Base-by-base conservation (phyloP, 306 rosid genomes). In the Quercus variabilis region DNA sequence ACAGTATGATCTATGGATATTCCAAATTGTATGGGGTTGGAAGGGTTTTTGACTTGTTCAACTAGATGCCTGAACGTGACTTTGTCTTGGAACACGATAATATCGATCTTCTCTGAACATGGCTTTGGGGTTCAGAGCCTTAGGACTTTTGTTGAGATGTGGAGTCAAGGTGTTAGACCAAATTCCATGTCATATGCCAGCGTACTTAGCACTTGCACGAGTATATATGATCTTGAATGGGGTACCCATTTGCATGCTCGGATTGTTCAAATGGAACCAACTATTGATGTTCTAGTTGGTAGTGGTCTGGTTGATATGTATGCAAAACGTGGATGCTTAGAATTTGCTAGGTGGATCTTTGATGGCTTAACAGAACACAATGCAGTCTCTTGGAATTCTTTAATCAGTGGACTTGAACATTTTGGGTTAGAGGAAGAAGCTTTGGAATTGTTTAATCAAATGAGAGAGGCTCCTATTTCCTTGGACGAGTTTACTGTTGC, bases 191-290 rank as follows among this genome's bases (percentile, higher is more conserved):
- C 88, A 20, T 90, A 85, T 87, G 92, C 89, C 35, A 85, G 86
- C 31, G 90, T 87, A n/a, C 90, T 90, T 30, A 85, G 94, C 49
- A 90, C 94, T 28, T 88, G 94, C 74, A 79, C 91, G 20, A 78
- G 90, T 69, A 64, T 85, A 28, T 51, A 55, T 84, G 88, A 88
- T 84, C 75, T 90, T 38, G 71, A 82, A 75, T 90, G 94, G 97
- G 97, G 92, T 70, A 68, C 71, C 35, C 97, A 92, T 85, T 85
- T 92, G 92, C 97, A 90, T 79, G 87, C 91, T 75, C 81, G 92
- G 79, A 85, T 92, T 78, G 75, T 86, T 76, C 92, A 88, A 69
- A 77, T 20, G 76, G 92, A 92, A 82, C 76, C 63, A 59, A 60
- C 46, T 72, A 14, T 88, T 25, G 91, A 89, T 78, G 80, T 84